Conservation (phyloP, 495 filamentous ascomycete genomes). For the Penicillium roqueforti region DNA sequence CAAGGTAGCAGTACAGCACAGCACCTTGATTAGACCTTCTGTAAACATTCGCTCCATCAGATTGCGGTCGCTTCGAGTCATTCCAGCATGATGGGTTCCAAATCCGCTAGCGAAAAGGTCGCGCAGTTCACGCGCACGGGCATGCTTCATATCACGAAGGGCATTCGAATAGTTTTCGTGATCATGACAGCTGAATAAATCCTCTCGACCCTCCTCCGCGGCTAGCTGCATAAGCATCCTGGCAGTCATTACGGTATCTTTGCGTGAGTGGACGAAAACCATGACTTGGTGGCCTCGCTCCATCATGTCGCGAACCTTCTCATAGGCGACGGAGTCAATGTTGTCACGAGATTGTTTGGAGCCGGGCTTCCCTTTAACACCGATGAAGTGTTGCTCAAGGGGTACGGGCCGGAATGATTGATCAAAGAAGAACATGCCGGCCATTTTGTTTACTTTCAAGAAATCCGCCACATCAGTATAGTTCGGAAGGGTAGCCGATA, state of each 20-base stretch:
- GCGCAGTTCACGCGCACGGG: slow-evolving; percentile 76
- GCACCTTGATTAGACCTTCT: slow-evolving; percentile 84
- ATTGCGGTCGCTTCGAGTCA: slow-evolving; percentile 89
- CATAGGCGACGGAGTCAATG: slow-evolving; percentile 76
- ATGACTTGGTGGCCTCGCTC: slow-evolving; percentile 87
- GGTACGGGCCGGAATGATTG: slow-evolving; percentile 92
- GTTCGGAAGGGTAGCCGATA: slow-evolving; percentile 94
- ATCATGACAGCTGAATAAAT: slow-evolving; percentile 69
- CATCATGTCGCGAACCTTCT: slow-evolving; percentile 95
- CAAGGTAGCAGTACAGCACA: slow-evolving; percentile 96
- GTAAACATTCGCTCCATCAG: slow-evolving; percentile 86
- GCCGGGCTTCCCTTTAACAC: slow-evolving; percentile 86
- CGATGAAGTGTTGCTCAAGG: slow-evolving; percentile 95
- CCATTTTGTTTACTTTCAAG: slow-evolving; percentile 88
- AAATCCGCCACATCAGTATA: slow-evolving; percentile 96
- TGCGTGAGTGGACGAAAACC: slow-evolving; percentile 97
- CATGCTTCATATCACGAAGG: slow-evolving; percentile 74
- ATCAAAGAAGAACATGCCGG: slow-evolving; percentile 96
- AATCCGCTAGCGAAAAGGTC: slow-evolving; percentile 87
- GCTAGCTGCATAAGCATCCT: slow-evolving; percentile 84
- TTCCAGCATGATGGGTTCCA: slow-evolving; percentile 93
- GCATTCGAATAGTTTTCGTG: slow-evolving; percentile 69
- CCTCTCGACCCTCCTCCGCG: slow-evolving; percentile 65
- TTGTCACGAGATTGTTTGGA: slow-evolving; percentile 79
- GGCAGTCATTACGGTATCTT: slow-evolving; percentile 87